Evolutionary conservation across 805 yeast species (phyloP).

Genomic region (Barnettozyma californica): DNA sequence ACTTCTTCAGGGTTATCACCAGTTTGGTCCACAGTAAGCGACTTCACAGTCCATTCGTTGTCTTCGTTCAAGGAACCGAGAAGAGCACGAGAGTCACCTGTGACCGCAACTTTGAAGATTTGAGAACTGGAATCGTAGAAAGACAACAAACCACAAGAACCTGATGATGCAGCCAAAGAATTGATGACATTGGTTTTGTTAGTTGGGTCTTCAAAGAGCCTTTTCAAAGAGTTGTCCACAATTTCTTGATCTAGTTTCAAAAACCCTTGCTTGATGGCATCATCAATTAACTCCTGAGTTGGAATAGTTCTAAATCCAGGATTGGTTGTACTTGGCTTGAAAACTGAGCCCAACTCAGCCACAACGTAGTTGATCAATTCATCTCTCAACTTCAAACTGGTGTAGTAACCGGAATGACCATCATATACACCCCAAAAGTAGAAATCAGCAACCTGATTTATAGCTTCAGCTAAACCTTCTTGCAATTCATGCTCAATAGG

Average conservation of each 20-base stretch:
- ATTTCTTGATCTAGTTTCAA: slow-evolving; percentile 80
- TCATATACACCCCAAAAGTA: slow-evolving; percentile 94
- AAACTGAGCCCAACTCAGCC: slow-evolving; percentile 62
- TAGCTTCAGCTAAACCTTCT: neutral
- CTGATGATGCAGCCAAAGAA: slow-evolving; percentile 91
- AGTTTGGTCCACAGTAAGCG: slow-evolving; percentile 87
- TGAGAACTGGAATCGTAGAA: slow-evolving; percentile 76
- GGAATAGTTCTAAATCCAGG: slow-evolving; percentile 54
- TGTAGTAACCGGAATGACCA: slow-evolving; percentile 97
- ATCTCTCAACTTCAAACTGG: slow-evolving; percentile 80
- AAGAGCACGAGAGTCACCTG: slow-evolving; percentile 94
- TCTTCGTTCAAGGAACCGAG: slow-evolving; percentile 62
- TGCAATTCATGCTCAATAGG: slow-evolving; percentile 33
- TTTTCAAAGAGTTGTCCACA: slow-evolving; percentile 67
- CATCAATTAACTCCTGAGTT: slow-evolving; percentile 62
- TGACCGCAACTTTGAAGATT: slow-evolving; percentile 80
- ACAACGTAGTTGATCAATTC: slow-evolving; percentile 74
- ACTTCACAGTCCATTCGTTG: slow-evolving; percentile 82
- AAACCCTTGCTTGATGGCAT: slow-evolving; percentile 78
- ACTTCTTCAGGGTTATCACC: slow-evolving; percentile 89
- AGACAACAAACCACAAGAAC: slow-evolving; percentile 87
- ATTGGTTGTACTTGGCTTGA: slow-evolving; percentile 45
- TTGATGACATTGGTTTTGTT: slow-evolving; percentile 48
- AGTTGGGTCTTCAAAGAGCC: slow-evolving; percentile 61
- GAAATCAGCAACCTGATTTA: slow-evolving; percentile 52